Evolutionary conservation across 73 alveolate species (phyloP).

Genomic region (Loxodes magnus): DNA sequence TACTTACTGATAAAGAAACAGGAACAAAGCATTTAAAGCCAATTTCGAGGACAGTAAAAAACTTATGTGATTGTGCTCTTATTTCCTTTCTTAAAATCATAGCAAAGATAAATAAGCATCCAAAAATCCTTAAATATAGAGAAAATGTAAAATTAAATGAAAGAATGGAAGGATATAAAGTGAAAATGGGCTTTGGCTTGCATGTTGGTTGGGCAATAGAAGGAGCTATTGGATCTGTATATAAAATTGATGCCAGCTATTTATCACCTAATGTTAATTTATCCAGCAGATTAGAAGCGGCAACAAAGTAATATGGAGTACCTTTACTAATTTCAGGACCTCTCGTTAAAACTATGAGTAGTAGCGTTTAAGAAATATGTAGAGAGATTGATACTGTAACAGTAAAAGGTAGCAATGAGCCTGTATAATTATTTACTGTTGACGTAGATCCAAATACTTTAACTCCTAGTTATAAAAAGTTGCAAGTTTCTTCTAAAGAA

Average conservation of each 20-base stretch:
- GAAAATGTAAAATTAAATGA: constrained; percentile 1
- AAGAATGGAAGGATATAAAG: constrained; percentile 18
- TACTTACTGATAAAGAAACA: constrained; percentile 47
- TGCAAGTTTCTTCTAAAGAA: not conserved
- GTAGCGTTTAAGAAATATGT: not conserved
- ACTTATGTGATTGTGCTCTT: constrained; percentile 59
- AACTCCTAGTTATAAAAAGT: not conserved
- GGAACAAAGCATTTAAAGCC: constrained; percentile 11
- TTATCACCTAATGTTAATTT: constrained; percentile 52
- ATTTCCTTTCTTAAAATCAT: constrained; percentile 39
- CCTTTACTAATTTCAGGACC: constrained; percentile 10
- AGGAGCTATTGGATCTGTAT: constrained; percentile 72
- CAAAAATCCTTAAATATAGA: constrained; percentile 1
- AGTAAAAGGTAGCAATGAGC: not conserved
- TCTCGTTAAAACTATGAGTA: not conserved
- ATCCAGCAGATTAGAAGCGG: constrained; percentile 18
- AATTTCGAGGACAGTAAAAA: constrained; percentile 1
- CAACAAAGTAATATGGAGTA: constrained; percentile 29
- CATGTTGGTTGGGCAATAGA: constrained; percentile 83
- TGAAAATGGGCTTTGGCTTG: constrained; percentile 50
- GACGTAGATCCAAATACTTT: not conserved
- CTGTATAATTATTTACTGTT: not conserved
- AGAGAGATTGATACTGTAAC: constrained; percentile 8
- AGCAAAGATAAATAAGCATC: constrained; percentile 4
- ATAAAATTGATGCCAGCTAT: constrained; percentile 72